Conservation (phyloP, 169 alveolate genomes). For the Plasmodium yoelii region DNA sequence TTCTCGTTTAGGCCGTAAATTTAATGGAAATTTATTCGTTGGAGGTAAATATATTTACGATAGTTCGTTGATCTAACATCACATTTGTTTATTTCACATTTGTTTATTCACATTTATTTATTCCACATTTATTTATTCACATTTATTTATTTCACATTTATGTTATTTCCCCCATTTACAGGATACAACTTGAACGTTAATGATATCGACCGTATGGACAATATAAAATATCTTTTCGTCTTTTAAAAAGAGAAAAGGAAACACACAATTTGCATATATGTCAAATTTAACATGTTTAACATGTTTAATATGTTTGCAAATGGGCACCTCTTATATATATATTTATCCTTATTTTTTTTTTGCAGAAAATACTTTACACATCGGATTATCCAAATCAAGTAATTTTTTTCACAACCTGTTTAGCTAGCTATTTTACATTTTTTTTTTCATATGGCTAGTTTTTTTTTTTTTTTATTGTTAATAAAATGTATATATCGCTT, state of each 20-base stretch:
- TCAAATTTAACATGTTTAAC: too few species aligned
- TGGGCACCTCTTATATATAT: conserved; percentile 2
- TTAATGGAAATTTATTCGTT: too few species aligned
- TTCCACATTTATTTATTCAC: too few species aligned
- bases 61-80: too few species aligned
- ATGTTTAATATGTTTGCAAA: background rate
- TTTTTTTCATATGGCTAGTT: background rate
- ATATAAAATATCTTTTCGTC: background rate
- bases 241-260: too few species aligned
- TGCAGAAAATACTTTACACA: conserved; percentile 28
- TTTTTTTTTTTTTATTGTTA: background rate
- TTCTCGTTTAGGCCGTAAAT: too few species aligned
- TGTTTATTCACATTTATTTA: too few species aligned
- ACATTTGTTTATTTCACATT: too few species aligned
- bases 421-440: background rate
- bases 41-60: too few species aligned
- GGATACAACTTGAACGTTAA: conserved; percentile 63
- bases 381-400: conserved; percentile 54
- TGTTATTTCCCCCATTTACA: background rate
- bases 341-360: background rate
- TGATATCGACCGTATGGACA: conserved; percentile 19
- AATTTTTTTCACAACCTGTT: conserved; percentile 5
- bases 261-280: too few species aligned
- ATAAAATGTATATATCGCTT: background rate
- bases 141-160: background rate